Evolutionary conservation across 345 rosid genomes (phyloP), one percentile per base, ranked within the genome.

Genomic region (Lagerstroemia speciosa): DNA sequence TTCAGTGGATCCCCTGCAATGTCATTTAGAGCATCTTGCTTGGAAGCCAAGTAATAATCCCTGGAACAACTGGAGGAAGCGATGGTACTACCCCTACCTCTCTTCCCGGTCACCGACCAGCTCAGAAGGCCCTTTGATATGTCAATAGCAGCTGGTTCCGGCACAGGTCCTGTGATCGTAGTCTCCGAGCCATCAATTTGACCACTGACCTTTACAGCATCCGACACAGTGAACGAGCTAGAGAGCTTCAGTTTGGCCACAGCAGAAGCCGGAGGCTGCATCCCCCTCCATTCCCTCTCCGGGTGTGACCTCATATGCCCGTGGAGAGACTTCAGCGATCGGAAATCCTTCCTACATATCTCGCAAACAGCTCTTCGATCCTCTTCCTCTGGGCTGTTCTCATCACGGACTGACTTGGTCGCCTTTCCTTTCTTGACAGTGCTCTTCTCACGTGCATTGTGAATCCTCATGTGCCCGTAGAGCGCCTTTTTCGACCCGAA

Each of bases 301-400:
- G 87, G 87, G 31, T 83, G 87, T 27, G 71, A 72, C 41, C 84
- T 74, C 87, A 83, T 83, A 75, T 83, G 87, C 30, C 87, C 84
- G 34, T 68, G 78, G 33, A 83, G 74, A 9, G 87, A 76, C 64
- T 78, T 83, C 77, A 67, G 62, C 5, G 87, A 83, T 69, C 67
- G 72, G 43, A 83, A 83, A 52, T 40, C 67, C 70, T 69, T 81
- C 20, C 75, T 75, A 57, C 87, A 83, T 60, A 77, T 73, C 0
- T n/a, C 76, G 15, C 87, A 83, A 29, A 62, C 19, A 14, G 12
- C 46, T 41, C 46, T 10, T 60, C 33, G 65, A 27, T 26, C 57
- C 63, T 52, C 52, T 4, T 55, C 74, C 41, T 26, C 41, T n/a
- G 40, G 19, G 41, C 50, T 3, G 10, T 37, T 52, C 22, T 55